Base-by-base conservation (phyloP, 805 yeast genomes). In the Cyberlindnera maritima region DNA sequence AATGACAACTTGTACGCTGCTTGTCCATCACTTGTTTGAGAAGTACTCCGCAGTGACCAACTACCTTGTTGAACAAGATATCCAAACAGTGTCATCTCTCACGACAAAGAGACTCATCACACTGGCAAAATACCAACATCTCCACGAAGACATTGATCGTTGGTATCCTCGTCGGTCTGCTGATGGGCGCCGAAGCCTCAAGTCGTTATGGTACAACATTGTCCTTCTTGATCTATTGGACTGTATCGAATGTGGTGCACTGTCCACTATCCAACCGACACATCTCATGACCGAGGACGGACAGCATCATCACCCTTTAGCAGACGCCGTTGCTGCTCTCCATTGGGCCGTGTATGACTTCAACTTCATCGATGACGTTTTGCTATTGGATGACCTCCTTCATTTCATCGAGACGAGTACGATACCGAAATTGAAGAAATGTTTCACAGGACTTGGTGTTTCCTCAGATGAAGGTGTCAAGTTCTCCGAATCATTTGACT, bases 201-300 rank as follows among this genome's bases (percentile, higher is more conserved):
- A 35, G 23, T 48, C 51, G 2, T 4, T 43, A n/a, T 48, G 51
- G 51, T 34, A 39, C 21, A 48, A 43, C 46, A 40, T 44, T 19
- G 39, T 43, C 11, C 45, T 44, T 4, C 29, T 43, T 10, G 51
- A 48, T 35, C n/a, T 44, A 2, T n/a, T 48, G 18, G 51, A 48
- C 23, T 40, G 42, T 33, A 14, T 43, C 10, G 47, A 43, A 34
- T 17, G 28, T 13, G 51, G 51, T 2, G 18, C 40, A 6, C 12
- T 43, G n/a, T 43, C 51, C 10, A 39, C 33, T 7, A 37, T 48
- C 21, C 28, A 35, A 11, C 43, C 51, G 4, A 17, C n/a, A 12
- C 36, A 40, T 5, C 39, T 48, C n/a, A 25, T 34, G 23, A 15
- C 36, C 2, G 40, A 31, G 3, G 45, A 36, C 12, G 36, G 33